These are phyloP conservation scores for Sporothrix schenckii DNA, from an alignment of 2,329 filamentous ascomycete species.

Conservation along the genomic window DNA sequence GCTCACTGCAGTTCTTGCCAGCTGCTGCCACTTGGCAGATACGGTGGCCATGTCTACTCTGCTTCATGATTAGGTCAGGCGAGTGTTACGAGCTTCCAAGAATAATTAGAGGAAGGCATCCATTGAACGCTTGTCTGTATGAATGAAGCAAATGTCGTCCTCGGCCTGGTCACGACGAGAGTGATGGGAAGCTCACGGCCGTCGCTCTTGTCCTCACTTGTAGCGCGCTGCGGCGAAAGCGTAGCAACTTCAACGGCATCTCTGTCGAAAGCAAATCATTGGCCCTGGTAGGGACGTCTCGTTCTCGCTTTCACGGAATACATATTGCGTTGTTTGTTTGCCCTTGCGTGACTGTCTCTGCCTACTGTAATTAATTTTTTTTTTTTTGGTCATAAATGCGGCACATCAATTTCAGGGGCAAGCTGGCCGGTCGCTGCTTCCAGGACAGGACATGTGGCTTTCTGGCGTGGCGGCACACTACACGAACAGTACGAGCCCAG, in stretches of 20 bases:
- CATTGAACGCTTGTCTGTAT: background rate
- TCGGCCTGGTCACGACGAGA: background rate
- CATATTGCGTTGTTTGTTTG: background rate
- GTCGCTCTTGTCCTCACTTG: background rate
- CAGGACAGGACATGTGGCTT: slow-evolving; percentile 24
- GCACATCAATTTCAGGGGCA: slow-evolving; percentile 2
- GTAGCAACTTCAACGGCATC: background rate
- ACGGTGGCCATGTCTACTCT: background rate
- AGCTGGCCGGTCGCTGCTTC: slow-evolving; percentile 1
- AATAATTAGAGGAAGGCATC: background rate
- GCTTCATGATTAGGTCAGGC: background rate
- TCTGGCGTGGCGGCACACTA: background rate
- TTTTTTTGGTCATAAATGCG: slow-evolving; percentile 8
- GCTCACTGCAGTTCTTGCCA: background rate
- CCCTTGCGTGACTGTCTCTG: background rate
- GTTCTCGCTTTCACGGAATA: background rate
- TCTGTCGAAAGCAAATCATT: background rate
- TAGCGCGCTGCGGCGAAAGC: background rate
- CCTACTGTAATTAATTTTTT: background rate
- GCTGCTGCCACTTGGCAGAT: slow-evolving; percentile 15
- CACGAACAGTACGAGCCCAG: background rate
- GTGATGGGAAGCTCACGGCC: background rate
- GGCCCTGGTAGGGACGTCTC: background rate
- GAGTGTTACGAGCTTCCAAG: background rate
- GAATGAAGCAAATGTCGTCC: background rate